Conservation (phyloP, 2,329 filamentous ascomycete species). For the Pestalotiopsis sp. region DNA sequence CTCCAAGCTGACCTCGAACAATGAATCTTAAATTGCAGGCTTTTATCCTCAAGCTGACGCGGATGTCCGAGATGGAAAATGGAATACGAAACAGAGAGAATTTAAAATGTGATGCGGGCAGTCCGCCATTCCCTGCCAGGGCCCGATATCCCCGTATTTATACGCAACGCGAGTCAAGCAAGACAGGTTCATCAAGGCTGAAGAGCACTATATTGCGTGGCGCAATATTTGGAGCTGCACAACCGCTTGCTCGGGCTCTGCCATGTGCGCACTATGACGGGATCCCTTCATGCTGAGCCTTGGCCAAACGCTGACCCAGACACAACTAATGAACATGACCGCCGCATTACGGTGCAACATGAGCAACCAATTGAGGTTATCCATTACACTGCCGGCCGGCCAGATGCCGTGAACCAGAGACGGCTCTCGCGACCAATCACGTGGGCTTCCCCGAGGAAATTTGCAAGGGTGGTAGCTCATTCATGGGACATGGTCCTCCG, state of each 20-base stretch:
- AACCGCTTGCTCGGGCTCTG: not conserved
- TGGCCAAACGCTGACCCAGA: not conserved
- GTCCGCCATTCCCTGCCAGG: not conserved
- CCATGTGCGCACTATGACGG: not conserved
- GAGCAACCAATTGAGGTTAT: constrained; percentile 1
- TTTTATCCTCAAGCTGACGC: not conserved
- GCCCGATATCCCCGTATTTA: not conserved
- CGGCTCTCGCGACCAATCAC: not conserved
- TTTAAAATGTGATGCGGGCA: not conserved
- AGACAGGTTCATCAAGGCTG: constrained; percentile 1
- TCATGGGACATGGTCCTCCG: not conserved
- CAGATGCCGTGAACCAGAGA: not conserved
- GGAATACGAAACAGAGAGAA: not conserved
- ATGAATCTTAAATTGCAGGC: not conserved
- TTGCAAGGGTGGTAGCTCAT: not conserved
- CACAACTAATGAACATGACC: not conserved
- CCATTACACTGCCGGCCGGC: constrained; percentile 1
- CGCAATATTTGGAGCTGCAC: not conserved
- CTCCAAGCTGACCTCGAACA: not conserved
- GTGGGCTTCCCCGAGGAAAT: not conserved
- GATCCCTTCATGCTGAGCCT: not conserved
- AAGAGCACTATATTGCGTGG: not conserved
- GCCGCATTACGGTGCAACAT: not conserved
- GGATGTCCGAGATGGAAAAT: not conserved
- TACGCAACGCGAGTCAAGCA: constrained; percentile 1